Evolutionary conservation across 805 yeast species (phyloP).

Genomic region (Candida schatavii): DNA sequence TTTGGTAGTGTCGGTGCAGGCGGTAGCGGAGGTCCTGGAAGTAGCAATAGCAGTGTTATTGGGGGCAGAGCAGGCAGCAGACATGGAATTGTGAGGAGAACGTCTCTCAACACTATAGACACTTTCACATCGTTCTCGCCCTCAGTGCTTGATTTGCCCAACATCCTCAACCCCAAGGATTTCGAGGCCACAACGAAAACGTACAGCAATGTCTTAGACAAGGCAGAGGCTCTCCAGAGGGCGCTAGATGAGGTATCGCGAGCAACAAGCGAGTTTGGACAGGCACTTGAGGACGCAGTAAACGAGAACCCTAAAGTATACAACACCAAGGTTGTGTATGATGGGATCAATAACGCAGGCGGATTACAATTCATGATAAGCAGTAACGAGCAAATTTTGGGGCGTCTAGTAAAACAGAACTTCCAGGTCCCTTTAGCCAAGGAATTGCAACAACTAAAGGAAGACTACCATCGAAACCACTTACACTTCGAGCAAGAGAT

Average conservation of each 20-base stretch:
- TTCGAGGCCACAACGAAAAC: slow-evolving; percentile 47
- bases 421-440: slow-evolving; percentile 53
- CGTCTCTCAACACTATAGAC: slow-evolving; percentile 33
- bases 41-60: not conserved
- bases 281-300: slow-evolving; percentile 53
- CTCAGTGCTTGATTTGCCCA: slow-evolving; percentile 58
- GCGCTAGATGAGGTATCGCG: slow-evolving; percentile 48
- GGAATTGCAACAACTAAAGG: slow-evolving; percentile 44
- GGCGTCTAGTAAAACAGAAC: slow-evolving; percentile 51
- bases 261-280: slow-evolving; percentile 71
- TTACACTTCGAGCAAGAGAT: slow-evolving; percentile 52
- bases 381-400: slow-evolving; percentile 71
- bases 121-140: slow-evolving; percentile 46
- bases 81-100: slow-evolving; percentile 14
- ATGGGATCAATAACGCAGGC: slow-evolving; percentile 67
- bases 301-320: slow-evolving; percentile 25
- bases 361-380: slow-evolving; percentile 76
- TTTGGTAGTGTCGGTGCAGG: too few relatives aligned
- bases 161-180: slow-evolving; percentile 59
- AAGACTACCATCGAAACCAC: slow-evolving; percentile 47
- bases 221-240: slow-evolving; percentile 45
- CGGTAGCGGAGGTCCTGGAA: too few relatives aligned
- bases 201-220: slow-evolving; percentile 45
- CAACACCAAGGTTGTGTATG: slow-evolving; percentile 35
- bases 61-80: slow-evolving; percentile 2